Evolutionary conservation across 129 eudicot species (phyloP).

Genomic region (Arctium lappa): DNA sequence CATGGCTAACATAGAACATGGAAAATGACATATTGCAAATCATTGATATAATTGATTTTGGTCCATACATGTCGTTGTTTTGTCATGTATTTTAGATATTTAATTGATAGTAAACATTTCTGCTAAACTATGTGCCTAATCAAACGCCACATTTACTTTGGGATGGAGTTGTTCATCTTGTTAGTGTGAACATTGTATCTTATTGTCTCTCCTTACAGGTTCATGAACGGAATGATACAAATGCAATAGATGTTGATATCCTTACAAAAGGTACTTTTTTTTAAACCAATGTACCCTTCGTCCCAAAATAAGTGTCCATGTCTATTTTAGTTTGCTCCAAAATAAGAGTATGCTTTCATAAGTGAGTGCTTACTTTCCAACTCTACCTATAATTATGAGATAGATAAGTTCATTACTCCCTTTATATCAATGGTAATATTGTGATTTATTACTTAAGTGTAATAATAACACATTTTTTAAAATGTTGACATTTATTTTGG

Average conservation of each 20-base stretch:
- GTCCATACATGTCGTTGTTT: neutral
- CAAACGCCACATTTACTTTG: too few species aligned
- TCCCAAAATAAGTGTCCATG: neutral
- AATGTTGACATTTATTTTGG: neutral
- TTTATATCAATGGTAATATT: neutral
- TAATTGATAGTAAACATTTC: neutral
- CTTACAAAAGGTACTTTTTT: constrained; percentile 75
- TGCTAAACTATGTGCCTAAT: neutral
- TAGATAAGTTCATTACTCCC: neutral
- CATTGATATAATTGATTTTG: neutral
- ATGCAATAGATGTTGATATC: constrained; percentile 58
- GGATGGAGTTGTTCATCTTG: neutral
- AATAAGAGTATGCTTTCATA: neutral
- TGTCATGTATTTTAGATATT: constrained; percentile 5
- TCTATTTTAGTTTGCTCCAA: neutral
- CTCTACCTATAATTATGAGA: neutral
- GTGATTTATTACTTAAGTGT: neutral
- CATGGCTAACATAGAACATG: too few species aligned
- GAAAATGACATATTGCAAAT: neutral
- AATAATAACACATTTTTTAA: neutral
- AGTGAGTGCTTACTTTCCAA: neutral
- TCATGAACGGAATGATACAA: constrained; percentile 59
- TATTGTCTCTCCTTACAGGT: constrained; percentile 40
- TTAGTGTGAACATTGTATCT: neutral
- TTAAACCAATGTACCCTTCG: neutral